Conservation (phyloP, 2,329 filamentous ascomycete genomes). For the Purpureocillium lavendulum region DNA sequence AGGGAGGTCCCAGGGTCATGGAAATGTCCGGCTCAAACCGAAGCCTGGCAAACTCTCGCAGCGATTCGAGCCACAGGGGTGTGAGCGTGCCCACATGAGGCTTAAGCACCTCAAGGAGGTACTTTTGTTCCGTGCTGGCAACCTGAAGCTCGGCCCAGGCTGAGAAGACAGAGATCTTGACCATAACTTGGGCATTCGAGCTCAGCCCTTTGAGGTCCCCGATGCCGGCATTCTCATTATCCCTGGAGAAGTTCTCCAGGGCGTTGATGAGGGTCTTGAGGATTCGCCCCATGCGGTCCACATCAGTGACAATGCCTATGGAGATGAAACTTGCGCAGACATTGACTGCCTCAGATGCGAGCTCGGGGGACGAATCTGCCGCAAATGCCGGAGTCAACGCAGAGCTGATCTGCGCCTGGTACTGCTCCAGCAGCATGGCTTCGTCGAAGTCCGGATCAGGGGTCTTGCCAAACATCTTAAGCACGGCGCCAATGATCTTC, state of each 20-base stretch:
- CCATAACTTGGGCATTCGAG: slow-evolving; percentile 95
- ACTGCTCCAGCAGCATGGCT: slow-evolving; percentile 91
- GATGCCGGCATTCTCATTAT: slow-evolving; percentile 75
- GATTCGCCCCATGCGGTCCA: slow-evolving; percentile 98
- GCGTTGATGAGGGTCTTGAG: slow-evolving; percentile 86
- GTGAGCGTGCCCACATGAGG: slow-evolving; percentile 86
- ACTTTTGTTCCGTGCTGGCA: slow-evolving; percentile 84
- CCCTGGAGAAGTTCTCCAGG: slow-evolving; percentile 82
- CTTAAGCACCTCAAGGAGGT: slow-evolving; percentile 78
- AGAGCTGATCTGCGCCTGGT: slow-evolving; percentile 96
- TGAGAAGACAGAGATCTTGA: slow-evolving; percentile 93
- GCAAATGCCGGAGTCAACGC: slow-evolving; percentile 94
- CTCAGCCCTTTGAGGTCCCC: slow-evolving; percentile 89
- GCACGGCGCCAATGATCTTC: slow-evolving; percentile 84
- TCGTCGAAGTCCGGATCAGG: slow-evolving; percentile 98
- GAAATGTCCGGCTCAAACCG: slow-evolving; percentile 97
- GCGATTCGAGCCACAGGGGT: slow-evolving; percentile 85
- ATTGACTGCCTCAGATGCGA: slow-evolving; percentile 92
- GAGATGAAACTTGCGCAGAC: slow-evolving; percentile 98
- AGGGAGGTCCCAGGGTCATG: slow-evolving; percentile 74
- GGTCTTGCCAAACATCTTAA: slow-evolving; percentile 93
- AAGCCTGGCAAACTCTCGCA: slow-evolving; percentile 87
- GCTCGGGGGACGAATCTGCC: slow-evolving; percentile 86
- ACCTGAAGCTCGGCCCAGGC: slow-evolving; percentile 97
- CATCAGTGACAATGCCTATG: slow-evolving; percentile 92